Conservation (phyloP, 148 eudicot species). For the Rhododendron ovatum region DNA sequence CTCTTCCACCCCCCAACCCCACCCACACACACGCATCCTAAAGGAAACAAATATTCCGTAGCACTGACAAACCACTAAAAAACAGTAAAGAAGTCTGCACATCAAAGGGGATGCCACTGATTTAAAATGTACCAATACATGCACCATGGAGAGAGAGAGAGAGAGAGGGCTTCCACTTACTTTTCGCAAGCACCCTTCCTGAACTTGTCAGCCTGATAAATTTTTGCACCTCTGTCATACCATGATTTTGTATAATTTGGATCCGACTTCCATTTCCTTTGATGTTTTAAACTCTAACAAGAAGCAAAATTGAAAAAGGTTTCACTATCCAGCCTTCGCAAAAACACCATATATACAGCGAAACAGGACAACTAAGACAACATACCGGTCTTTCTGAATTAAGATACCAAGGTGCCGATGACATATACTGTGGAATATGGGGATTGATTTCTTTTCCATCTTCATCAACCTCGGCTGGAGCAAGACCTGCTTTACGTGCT, state of each 20-base stretch:
- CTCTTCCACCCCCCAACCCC: not conserved
- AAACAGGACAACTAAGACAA: not conserved
- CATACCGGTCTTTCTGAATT: slow-evolving; percentile 87
- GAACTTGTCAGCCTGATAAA: slow-evolving; percentile 64
- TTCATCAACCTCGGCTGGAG: slow-evolving; percentile 92
- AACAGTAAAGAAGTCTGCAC: not conserved
- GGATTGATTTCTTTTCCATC: slow-evolving; percentile 99
- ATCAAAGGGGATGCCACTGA: not conserved
- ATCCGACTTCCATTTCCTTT: slow-evolving; percentile 88
- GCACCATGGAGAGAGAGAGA: not conserved
- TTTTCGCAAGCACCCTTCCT: slow-evolving; percentile 88
- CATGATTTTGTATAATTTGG: slow-evolving; percentile 69
- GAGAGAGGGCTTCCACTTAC: slow-evolving; percentile 33
- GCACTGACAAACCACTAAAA: not conserved
- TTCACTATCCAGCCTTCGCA: not conserved
- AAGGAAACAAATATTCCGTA: not conserved
- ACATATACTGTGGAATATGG: slow-evolving; percentile 97
- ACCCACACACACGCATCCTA: not conserved
- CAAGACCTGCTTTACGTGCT: slow-evolving; percentile 96
- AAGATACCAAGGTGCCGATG: slow-evolving; percentile 96
- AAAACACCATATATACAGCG: not conserved
- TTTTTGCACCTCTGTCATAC: slow-evolving; percentile 88
- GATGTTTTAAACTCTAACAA: slow-evolving; percentile 79
- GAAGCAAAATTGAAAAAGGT: not conserved
- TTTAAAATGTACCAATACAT: not conserved